Evolutionary conservation across 1,284 basidiomycete genomes (phyloP).

Genomic region (Gymnopus androsaceus): DNA sequence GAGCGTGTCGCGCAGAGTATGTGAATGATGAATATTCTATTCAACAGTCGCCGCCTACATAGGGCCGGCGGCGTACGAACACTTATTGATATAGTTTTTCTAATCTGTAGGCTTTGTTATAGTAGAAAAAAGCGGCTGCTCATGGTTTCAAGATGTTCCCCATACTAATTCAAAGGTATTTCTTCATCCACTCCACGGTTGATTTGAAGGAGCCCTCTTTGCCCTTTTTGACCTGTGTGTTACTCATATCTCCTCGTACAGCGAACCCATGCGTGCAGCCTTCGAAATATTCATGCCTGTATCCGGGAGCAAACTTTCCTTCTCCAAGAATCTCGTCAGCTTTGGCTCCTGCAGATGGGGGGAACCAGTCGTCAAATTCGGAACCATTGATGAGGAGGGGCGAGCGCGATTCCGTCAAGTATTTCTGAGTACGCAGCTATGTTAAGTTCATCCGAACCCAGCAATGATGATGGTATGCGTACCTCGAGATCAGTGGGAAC

Average conservation of each 20-base stretch:
- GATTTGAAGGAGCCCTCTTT: slow-evolving; percentile 8
- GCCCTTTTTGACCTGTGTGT: slow-evolving; percentile 5
- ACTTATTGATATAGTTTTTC: no score
- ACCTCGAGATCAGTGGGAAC: slow-evolving; percentile 49
- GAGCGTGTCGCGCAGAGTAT: no score
- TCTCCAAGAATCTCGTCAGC: slow-evolving; percentile 61
- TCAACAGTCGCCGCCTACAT: no score
- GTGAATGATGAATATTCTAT: no score
- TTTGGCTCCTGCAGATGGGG: slow-evolving; percentile 42
- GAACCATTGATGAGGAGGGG: slow-evolving; percentile 68
- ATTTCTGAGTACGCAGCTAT: slow-evolving; percentile 43
- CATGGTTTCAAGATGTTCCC: no score
- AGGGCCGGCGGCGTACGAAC: no score
- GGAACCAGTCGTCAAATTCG: slow-evolving; percentile 53
- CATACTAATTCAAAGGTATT: slow-evolving; percentile 30
- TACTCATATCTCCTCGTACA: slow-evolving; percentile 2
- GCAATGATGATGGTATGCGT: neutral
- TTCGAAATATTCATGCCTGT: slow-evolving; percentile 55
- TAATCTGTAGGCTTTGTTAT: no score
- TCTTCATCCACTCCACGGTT: slow-evolving; percentile 50
- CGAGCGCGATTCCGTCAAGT: slow-evolving; percentile 43
- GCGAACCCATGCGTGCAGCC: slow-evolving; percentile 28
- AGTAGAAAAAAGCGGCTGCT: no score
- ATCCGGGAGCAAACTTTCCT: no score
- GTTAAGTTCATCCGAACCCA: neutral